Conservation (phyloP, 805 yeast genomes). For the Candida incommunis region DNA sequence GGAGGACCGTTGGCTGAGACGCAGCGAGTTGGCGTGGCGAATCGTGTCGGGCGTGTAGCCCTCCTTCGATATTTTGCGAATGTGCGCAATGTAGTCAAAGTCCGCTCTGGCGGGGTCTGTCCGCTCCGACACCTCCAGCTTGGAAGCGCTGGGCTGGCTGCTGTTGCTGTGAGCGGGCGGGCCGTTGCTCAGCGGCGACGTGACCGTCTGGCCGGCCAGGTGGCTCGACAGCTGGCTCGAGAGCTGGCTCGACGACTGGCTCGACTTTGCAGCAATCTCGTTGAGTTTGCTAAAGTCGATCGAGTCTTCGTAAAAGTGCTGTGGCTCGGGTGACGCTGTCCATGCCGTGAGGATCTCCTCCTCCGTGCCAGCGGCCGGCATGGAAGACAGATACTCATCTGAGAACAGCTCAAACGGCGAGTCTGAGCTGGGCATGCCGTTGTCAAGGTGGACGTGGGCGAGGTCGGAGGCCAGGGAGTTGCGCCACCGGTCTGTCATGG, state of each 20-base stretch:
- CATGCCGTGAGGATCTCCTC: not conserved
- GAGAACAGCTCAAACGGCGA: not conserved
- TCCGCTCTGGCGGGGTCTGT: conserved; percentile 37
- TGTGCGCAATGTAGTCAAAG: conserved; percentile 53
- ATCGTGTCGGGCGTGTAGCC: conserved; percentile 9
- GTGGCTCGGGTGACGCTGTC: not conserved
- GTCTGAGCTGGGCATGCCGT: not conserved
- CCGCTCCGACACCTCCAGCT: not conserved
- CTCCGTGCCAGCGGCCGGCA: not conserved
- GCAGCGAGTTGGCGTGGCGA: not conserved
- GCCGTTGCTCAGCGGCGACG: too few species aligned
- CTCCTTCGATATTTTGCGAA: conserved; percentile 38
- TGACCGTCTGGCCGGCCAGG: not conserved
- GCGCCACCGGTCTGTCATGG: not conserved
- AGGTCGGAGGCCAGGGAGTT: not conserved
- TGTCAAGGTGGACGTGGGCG: not conserved
- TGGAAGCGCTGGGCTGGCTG: not conserved
- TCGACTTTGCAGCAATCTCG: not conserved
- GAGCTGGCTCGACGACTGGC: not conserved
- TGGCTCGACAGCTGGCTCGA: not conserved
- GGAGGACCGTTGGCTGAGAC: not conserved
- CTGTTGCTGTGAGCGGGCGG: not conserved
- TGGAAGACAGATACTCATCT: not conserved
- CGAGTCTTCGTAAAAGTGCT: conserved; percentile 1
- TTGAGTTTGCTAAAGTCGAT: conserved; percentile 1